A percentile compares a stretch with the other conserved stretches of the same genome.
Evolutionary conservation across 164 flowering plant species (phyloP).

Genomic region (Buxus sempervirens): DNA sequence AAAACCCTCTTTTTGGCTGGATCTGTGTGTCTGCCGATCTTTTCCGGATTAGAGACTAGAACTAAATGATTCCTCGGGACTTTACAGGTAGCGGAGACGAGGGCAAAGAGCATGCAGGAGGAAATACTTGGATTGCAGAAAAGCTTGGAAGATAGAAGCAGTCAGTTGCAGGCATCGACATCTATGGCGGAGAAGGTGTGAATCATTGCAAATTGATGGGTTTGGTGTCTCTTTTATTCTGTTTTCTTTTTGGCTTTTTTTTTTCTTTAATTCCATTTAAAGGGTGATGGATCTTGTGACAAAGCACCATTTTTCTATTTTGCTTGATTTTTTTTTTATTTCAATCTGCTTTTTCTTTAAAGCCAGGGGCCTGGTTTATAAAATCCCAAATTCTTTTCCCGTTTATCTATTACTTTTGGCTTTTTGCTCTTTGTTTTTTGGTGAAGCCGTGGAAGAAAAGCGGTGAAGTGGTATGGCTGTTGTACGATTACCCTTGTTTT

Average conservation of each 20-base stretch:
- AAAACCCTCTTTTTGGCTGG: neutral
- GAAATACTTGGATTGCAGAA: constrained; percentile 55
- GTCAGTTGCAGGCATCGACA: constrained; percentile 52
- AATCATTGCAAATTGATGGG: too few relatives aligned
- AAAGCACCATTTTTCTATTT: neutral
- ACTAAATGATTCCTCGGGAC: neutral
- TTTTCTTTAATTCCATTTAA: neutral
- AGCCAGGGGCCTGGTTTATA: neutral
- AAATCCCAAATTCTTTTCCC: neutral
- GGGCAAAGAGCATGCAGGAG: constrained; percentile 65
- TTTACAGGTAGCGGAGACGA: constrained; percentile 61
- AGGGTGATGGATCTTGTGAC: neutral
- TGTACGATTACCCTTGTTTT: neutral
- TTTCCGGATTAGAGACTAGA: neutral
- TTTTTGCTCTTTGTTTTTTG: constrained; percentile 19
- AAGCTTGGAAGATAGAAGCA: constrained; percentile 67
- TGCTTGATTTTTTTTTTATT: neutral
- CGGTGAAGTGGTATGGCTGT: neutral
- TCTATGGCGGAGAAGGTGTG: constrained; percentile 60
- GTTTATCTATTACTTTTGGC: constrained; percentile 16
- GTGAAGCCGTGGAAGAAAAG: constrained; percentile 12
- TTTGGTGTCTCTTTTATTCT: neutral
- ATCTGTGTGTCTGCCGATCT: neutral
- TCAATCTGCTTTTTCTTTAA: neutral
- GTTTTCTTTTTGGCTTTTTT: neutral